phyloP scores from a whole-genome alignment of 2,329 filamentous ascomycete genomes.

The Claviceps humidiphila region DNA sequence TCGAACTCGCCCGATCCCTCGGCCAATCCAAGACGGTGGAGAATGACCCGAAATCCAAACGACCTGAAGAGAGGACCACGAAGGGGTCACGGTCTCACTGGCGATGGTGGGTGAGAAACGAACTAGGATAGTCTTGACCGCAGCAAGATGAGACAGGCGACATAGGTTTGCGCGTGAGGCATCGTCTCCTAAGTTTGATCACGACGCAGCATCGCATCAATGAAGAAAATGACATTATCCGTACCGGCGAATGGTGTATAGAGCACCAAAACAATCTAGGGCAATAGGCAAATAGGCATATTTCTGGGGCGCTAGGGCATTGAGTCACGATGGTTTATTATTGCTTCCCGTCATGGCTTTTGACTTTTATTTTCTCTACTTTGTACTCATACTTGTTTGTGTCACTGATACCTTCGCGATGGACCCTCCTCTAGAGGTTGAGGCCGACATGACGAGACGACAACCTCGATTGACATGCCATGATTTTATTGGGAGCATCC shows the following conservation, averaged over 20 bases:
- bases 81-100: neutral
- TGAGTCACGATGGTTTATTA: constrained; percentile 19
- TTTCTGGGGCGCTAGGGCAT: constrained; percentile 23
- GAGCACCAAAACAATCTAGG: constrained; percentile 11
- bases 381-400: neutral
- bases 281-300: constrained; percentile 17
- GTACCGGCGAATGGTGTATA: constrained; percentile 27
- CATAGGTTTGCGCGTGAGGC: neutral
- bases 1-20: neutral
- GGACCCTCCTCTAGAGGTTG: constrained; percentile 6
- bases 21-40: neutral
- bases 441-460: constrained; percentile 3
- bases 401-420: constrained; percentile 11
- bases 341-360: constrained; percentile 6
- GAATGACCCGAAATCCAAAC: neutral
- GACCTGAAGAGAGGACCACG: neutral
- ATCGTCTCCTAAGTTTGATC: constrained; percentile 11
- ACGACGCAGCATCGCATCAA: constrained; percentile 21
- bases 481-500: neutral
- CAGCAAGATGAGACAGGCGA: neutral
- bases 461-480: neutral
- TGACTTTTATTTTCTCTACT: neutral
- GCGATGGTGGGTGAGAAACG: neutral
- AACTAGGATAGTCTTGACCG: neutral
- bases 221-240: constrained; percentile 20